Conservation (phyloP, 768 basidiomycete species). For the Exidia glandulosa region DNA sequence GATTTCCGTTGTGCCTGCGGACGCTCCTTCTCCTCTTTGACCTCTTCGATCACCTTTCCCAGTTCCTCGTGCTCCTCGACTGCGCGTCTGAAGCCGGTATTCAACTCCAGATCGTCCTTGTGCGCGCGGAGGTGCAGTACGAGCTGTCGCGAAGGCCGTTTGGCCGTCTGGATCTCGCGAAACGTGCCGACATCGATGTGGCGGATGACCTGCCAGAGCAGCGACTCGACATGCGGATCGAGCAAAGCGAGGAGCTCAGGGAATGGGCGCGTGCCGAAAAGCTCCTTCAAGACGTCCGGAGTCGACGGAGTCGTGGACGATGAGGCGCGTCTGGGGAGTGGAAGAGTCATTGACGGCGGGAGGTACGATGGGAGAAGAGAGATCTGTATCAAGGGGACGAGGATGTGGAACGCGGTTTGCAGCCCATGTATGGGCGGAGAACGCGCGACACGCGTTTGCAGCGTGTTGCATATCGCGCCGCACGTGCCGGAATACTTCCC, state of each 20-base stretch:
- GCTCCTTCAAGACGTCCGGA: not conserved
- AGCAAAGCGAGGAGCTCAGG: not conserved
- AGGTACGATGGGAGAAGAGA: not conserved
- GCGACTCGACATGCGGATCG: not conserved
- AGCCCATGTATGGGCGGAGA: not conserved
- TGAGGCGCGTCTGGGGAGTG: not conserved
- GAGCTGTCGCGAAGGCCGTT: not conserved
- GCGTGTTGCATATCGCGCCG: no score
- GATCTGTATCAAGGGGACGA: not conserved
- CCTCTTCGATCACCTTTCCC: not conserved
- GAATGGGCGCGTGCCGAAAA: not conserved
- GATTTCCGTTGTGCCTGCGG: not conserved
- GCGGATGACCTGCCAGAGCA: slow-evolving; percentile 19
- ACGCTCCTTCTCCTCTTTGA: not conserved
- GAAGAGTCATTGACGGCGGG: not conserved
- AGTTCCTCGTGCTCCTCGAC: not conserved
- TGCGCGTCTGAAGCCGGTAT: not conserved
- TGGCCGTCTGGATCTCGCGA: slow-evolving; percentile 7
- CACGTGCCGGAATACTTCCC: no score
- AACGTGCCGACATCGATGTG: slow-evolving; percentile 33
- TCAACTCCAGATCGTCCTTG: not conserved
- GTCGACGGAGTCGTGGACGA: not conserved
- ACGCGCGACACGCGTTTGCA: not conserved
- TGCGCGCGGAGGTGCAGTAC: not conserved
- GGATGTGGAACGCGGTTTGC: no score